Base-by-base conservation (phyloP, 1,284 basidiomycete genomes). In the Puccinia novopanici region DNA sequence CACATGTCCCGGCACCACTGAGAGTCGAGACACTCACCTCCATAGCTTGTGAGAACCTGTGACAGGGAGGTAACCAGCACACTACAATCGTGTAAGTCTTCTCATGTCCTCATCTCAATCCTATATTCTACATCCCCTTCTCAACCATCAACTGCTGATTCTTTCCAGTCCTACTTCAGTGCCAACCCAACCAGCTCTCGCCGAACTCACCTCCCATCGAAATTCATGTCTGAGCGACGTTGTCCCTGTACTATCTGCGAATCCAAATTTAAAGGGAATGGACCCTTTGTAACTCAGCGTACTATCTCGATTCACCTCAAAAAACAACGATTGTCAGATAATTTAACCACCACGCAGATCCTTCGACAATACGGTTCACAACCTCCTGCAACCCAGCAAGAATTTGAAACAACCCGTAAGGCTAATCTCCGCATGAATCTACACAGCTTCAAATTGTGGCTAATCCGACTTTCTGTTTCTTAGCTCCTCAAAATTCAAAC, bases 231-330 rank as follows among this genome's bases (percentile, higher is more conserved):
- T 48, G 34, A 70, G 40, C 30, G 50, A 70, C 27, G 50, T 73
- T 73, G 50, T 55, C 24, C 71, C 12, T 73, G 71, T 30, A 73
- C 42, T 0, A 13, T 24, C 50, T 73, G 71, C 71, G 4, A 17
- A 37, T n/a, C 15, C 71, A 73, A 19, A 37, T 65, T 65, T 34
- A 65, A 65, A 22, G 61, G 61, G 34, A 65, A 65, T 37, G 61
- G 61, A 22, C 61, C 61, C 10, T 30, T 65, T 22, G 61, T 65
- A 10, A 65, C 61, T 34, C 61, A 65, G 19, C 55, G 55, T 27
- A 57, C 55, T 15, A 57, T 57, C 22, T 57, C 50, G 19, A 52
- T 12, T 17, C 50, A 52, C 19, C 55, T 57, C 55, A 57, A 57
- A 30, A 17, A 57, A 24, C 55, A 57, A 19, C 55, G 27, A 57